These are phyloP conservation scores for Coelastrella sp. DNA, from an alignment of 139 green algal species.

Conservation along the genomic window DNA sequence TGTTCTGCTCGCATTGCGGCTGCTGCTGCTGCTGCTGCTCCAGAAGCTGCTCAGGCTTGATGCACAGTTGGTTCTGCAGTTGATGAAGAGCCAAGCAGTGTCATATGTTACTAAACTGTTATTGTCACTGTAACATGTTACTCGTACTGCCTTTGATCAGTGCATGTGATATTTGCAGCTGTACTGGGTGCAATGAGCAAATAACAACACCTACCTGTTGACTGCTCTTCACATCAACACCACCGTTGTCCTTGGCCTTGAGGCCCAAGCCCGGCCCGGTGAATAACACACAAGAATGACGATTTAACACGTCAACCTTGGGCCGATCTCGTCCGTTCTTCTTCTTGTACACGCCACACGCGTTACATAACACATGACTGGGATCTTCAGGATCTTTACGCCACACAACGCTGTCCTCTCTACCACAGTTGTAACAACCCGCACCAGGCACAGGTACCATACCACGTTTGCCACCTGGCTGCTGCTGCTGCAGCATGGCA, in stretches of 20 bases:
- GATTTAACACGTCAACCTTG: background rate
- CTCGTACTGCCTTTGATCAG: too few species aligned
- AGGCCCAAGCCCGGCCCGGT: background rate
- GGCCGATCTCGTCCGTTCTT: background rate
- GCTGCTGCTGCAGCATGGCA: background rate
- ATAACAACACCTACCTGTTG: too few species aligned
- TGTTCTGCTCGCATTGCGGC: background rate
- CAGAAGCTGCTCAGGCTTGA: background rate
- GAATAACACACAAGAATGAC: background rate
- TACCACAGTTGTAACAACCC: background rate
- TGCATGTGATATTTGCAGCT: too few species aligned
- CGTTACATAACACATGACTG: background rate
- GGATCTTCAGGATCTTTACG: background rate
- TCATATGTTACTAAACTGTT: background rate
- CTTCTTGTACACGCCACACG: background rate
- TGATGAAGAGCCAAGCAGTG: too few species aligned
- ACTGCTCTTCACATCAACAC: background rate
- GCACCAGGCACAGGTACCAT: background rate
- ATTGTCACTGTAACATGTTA: background rate
- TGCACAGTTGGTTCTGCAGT: background rate
- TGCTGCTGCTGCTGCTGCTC: background rate
- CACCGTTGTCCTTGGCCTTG: background rate
- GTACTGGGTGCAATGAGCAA: too few species aligned
- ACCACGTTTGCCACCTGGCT: background rate
- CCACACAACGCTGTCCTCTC: background rate